Percentiles rank a stretch among this genome's conserved stretches.
These are phyloP conservation scores for Oxyria digyna DNA, from an alignment of 148 eudicot species.

Conservation along the genomic window DNA sequence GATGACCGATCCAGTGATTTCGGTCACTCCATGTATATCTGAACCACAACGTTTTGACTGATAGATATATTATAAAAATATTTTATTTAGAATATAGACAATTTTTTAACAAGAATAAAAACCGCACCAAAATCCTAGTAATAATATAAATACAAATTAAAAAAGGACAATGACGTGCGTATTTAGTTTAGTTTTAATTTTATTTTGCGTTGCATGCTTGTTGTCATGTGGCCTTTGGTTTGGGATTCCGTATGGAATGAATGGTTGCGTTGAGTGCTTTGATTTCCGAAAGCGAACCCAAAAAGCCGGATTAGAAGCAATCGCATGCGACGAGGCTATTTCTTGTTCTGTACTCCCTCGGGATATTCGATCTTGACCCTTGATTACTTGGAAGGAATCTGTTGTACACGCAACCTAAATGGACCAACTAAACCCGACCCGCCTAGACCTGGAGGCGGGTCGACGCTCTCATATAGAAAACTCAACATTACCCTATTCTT, in stretches of 20 bases:
- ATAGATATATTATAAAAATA: no score
- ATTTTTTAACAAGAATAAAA: no score
- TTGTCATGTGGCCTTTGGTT: background rate
- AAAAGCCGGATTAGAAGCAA: background rate
- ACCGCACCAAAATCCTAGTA: no score
- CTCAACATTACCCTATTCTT: no score
- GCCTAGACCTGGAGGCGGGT: background rate
- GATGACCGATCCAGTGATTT: no score
- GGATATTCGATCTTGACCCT: background rate
- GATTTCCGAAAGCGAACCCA: constrained; percentile 3
- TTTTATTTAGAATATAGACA: no score
- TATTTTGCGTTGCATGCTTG: background rate
- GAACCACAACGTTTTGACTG: no score
- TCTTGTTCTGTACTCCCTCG: background rate
- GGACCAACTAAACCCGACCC: background rate
- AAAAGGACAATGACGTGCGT: background rate
- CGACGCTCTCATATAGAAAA: no score
- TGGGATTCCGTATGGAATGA: background rate
- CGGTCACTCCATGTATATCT: no score
- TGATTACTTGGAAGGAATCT: background rate
- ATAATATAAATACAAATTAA: no score
- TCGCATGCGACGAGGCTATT: background rate
- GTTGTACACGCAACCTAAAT: background rate
- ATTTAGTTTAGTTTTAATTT: background rate
- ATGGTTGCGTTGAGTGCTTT: background rate